These are phyloP conservation scores for Sugiyamaella floridensis DNA, from an alignment of 805 yeast species.

Conservation along the genomic window DNA sequence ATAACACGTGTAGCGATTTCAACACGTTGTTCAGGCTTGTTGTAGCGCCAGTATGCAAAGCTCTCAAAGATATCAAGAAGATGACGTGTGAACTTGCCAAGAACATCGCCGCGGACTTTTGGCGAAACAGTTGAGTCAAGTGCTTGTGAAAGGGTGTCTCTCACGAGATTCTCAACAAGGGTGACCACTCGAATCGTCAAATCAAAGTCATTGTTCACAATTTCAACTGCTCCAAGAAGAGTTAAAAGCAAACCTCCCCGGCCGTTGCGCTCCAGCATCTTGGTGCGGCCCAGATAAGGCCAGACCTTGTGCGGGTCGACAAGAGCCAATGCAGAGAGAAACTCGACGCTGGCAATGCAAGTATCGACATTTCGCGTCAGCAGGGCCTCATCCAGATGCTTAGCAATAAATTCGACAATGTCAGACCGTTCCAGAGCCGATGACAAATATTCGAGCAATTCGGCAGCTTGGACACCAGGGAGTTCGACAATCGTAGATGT, in stretches of 20 bases:
- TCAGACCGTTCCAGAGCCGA: slow-evolving; percentile 46
- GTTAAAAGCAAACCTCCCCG: slow-evolving; percentile 58
- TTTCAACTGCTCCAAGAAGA: slow-evolving; percentile 65
- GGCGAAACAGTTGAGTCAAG: slow-evolving; percentile 29
- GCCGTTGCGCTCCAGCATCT: slow-evolving; percentile 52
- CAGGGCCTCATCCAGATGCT: slow-evolving; percentile 62
- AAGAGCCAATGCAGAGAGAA: slow-evolving; percentile 43
- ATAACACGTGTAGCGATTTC: slow-evolving; percentile 53
- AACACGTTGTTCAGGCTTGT: slow-evolving; percentile 47
- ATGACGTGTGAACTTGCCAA: slow-evolving; percentile 49
- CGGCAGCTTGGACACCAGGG: slow-evolving; percentile 36
- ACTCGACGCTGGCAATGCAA: slow-evolving; percentile 40
- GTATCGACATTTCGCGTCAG: slow-evolving; percentile 46
- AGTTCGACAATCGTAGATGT: not conserved
- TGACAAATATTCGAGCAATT: slow-evolving; percentile 37
- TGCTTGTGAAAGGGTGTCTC: slow-evolving; percentile 36
- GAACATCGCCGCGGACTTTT: slow-evolving; percentile 45
- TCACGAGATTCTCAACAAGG: slow-evolving; percentile 46
- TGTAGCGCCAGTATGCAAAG: slow-evolving; percentile 63
- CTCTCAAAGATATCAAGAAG: slow-evolving; percentile 67
- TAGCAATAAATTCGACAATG: slow-evolving; percentile 53
- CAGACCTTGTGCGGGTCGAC: slow-evolving; percentile 64
- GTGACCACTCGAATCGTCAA: slow-evolving; percentile 58
- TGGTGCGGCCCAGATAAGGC: slow-evolving; percentile 66
- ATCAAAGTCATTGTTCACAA: slow-evolving; percentile 56